A percentile compares a stretch with the other conserved stretches of the same genome.
phyloP scores from a whole-genome alignment of 2,329 filamentous ascomycete species.

The Aspergillus flavus region DNA sequence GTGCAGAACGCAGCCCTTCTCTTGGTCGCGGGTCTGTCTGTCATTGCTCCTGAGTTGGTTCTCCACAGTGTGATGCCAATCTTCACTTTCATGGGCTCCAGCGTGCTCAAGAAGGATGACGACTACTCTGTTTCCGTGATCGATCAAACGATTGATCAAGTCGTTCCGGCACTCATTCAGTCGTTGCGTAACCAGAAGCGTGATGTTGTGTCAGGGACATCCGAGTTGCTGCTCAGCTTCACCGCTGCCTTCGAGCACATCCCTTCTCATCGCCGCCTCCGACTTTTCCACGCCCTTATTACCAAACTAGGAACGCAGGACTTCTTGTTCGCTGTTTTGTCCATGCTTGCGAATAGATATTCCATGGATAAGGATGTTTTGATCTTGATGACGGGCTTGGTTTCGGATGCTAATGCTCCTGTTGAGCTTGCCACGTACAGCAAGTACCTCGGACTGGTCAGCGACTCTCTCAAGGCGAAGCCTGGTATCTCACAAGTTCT shows the following conservation, averaged over 20 bases:
- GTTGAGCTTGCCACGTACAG: constrained; percentile 75
- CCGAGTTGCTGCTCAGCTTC: constrained; percentile 92
- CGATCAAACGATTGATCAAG: constrained; percentile 88
- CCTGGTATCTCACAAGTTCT: constrained; percentile 73
- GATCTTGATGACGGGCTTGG: constrained; percentile 74
- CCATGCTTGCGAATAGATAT: constrained; percentile 90
- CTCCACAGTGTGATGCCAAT: constrained; percentile 98
- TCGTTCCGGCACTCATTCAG: constrained; percentile 86
- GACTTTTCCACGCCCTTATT: constrained; percentile 81
- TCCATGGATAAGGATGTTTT: constrained; percentile 72
- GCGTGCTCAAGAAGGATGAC: constrained; percentile 86
- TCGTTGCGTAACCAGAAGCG: constrained; percentile 79
- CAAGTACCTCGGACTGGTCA: constrained; percentile 73
- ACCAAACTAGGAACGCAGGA: constrained; percentile 83
- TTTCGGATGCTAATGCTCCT: constrained; percentile 71
- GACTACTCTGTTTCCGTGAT: constrained; percentile 97
- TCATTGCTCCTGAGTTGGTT: constrained; percentile 85
- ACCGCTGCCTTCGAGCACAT: constrained; percentile 96
- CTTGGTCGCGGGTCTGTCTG: constrained; percentile 82
- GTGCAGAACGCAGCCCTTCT: constrained; percentile 91
- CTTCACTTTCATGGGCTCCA: constrained; percentile 96
- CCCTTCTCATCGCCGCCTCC: constrained; percentile 78
- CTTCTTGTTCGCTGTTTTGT: constrained; percentile 82
- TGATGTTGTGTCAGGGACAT: constrained; percentile 76
- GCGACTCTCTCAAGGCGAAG: constrained; percentile 75